A percentile compares a stretch with the other conserved stretches of the same genome.
These are phyloP conservation scores for Hyaloscypha finlandica DNA, from an alignment of 495 filamentous ascomycete genomes.

Conservation along the genomic window DNA sequence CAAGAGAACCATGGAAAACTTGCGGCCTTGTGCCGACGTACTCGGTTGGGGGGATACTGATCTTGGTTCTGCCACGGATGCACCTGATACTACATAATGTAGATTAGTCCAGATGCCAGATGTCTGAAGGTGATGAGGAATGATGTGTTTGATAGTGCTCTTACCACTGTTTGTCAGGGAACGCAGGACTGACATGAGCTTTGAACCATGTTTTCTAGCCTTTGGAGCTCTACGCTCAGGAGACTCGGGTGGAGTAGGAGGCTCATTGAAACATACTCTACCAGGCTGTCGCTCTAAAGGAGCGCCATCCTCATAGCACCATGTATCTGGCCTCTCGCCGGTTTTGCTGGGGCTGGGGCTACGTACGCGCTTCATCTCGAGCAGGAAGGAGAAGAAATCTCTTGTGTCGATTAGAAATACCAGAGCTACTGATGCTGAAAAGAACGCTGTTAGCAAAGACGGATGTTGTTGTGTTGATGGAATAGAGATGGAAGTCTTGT, in stretches of 20 bases:
- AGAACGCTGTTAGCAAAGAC: neutral
- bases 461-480: neutral
- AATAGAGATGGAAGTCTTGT: neutral
- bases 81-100: constrained; percentile 17
- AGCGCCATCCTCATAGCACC: constrained; percentile 13
- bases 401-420: neutral
- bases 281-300: constrained; percentile 6
- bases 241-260: constrained; percentile 11
- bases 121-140: neutral
- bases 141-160: constrained; percentile 1
- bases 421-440: neutral
- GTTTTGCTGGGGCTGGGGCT: constrained; percentile 9
- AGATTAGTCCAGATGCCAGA: too few species aligned
- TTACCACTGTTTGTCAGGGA: constrained; percentile 48
- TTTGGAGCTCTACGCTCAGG: constrained; percentile 33
- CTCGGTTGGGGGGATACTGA: neutral
- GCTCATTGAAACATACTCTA: neutral
- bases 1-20: constrained; percentile 46
- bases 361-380: constrained; percentile 24
- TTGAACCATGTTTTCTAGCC: constrained; percentile 43
- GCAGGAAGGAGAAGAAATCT: neutral
- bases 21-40: constrained; percentile 35
- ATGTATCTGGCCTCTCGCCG: neutral
- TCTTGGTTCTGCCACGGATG: constrained; percentile 11
- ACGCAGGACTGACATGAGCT: constrained; percentile 45